A percentile compares a stretch with the other conserved stretches of the same genome.
Evolutionary conservation across 805 yeast genomes (phyloP).

Genomic region (Saccharomycopsis sp.): DNA sequence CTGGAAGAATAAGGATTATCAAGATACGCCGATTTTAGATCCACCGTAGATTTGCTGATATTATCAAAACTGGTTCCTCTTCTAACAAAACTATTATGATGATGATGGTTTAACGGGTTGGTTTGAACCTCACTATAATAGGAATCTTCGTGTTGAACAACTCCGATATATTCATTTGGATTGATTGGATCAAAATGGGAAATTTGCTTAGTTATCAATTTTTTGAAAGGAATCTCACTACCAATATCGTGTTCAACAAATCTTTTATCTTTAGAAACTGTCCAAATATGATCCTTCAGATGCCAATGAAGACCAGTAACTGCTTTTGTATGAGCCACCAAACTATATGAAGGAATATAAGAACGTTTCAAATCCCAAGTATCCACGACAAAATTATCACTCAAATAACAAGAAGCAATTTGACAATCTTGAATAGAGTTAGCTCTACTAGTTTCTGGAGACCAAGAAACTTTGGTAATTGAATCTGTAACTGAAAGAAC

Average conservation of each 20-base stretch:
- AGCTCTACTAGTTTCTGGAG: slow-evolving; percentile 29
- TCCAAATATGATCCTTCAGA: slow-evolving; percentile 27
- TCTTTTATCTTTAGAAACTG: slow-evolving; percentile 30
- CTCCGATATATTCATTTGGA: slow-evolving; percentile 10
- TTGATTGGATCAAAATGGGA: slow-evolving; percentile 10
- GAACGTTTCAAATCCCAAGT: slow-evolving; percentile 30
- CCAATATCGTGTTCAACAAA: slow-evolving; percentile 28
- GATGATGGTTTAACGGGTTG: too few species aligned
- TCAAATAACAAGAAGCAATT: slow-evolving; percentile 22
- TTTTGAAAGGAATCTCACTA: slow-evolving; percentile 11
- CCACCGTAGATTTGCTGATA: too few species aligned
- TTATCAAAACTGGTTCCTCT: too few species aligned
- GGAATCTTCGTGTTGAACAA: slow-evolving; percentile 10
- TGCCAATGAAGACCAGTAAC: slow-evolving; percentile 39
- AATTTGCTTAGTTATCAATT: slow-evolving; percentile 3
- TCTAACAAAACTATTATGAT: too few species aligned
- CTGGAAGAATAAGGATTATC: too few species aligned
- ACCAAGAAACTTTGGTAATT: slow-evolving; percentile 68
- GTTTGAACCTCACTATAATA: slow-evolving; percentile 3
- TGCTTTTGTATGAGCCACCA: slow-evolving; percentile 9
- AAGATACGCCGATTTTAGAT: too few species aligned
- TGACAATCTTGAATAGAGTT: slow-evolving; percentile 41
- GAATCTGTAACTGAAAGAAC: slow-evolving; percentile 69
- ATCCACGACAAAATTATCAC: slow-evolving; percentile 62
- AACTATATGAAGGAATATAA: slow-evolving; percentile 9